Evolutionary conservation across 129 eudicot species (phyloP), one percentile per base, ranked within the genome.

Genomic region (Erigeron canadensis): DNA sequence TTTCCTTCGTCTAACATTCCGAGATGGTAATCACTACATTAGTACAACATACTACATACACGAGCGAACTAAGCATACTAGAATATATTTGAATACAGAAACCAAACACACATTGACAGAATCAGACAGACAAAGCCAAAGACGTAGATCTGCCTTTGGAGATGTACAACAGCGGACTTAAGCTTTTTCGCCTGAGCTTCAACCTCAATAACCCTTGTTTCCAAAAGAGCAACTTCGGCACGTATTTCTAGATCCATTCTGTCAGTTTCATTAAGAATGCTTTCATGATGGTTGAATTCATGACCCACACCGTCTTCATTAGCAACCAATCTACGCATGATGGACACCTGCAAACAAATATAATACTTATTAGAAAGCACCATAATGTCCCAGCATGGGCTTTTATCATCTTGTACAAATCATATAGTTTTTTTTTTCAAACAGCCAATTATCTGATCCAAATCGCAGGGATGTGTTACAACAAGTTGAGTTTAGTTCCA

Each of bases 101-200:
- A 80, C 16, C 70, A 47, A 62, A 80, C 76, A 13, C 80, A 68
- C 60, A n/a, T n/a, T n/a, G n/a, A n/a, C n/a, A n/a, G n/a, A n/a
- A 74, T 42, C 16, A 80, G 43, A 69, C 79, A 80, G 17, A 73
- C 80, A 63, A 63, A 63, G 10, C 76, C 75, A 54, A 67, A 74
- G 10, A 74, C 59, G 54, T 80, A 69, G 80, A 80, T 60, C 34
- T 73, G 80, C 72, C 84, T 74, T 62, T 80, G 84, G 53, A 80
- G 67, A 74, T 74, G 74, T 61, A 69, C 47, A 67, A 74, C 69
- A 9, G 63, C 74, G 41, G 69, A 72, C 76, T 80, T 80, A 44
- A 80, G 72, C 75, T 77, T 80, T 42, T 74, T 80, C 84, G 74
- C 69, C 68, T 80, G 67, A 34, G 80, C 84, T 71, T 80, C 84